phyloP scores from a whole-genome alignment of 2,329 filamentous ascomycete genomes.

The Alternaria sp. region DNA sequence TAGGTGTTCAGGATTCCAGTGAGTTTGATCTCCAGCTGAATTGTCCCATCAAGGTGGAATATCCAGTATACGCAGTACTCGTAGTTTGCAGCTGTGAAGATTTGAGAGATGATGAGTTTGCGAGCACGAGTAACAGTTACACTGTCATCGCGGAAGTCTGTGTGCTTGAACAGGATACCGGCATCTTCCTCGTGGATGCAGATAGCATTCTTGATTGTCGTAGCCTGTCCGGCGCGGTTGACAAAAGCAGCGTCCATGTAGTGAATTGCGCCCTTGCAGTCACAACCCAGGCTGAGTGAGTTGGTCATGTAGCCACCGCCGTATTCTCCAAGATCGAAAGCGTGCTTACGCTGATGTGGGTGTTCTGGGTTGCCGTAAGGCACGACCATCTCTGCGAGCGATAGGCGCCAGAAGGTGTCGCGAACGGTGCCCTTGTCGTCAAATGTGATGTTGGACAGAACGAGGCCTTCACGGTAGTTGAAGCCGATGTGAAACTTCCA shows the following conservation, averaged over 20 bases:
- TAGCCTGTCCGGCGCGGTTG: conserved; percentile 74
- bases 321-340: conserved; percentile 81
- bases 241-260: conserved; percentile 90
- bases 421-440: conserved; percentile 80
- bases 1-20: conserved; percentile 95
- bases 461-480: conserved; percentile 91
- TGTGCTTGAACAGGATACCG: conserved; percentile 93
- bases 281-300: conserved; percentile 75
- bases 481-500: conserved; percentile 94
- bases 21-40: conserved; percentile 88
- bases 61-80: conserved; percentile 91
- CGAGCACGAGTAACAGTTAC: conserved; percentile 84
- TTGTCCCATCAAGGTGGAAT: conserved; percentile 89
- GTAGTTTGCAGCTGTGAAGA: conserved; percentile 96
- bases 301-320: conserved; percentile 86
- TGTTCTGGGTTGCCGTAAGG: conserved; percentile 84
- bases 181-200: conserved; percentile 95
- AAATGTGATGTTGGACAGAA: conserved; percentile 87
- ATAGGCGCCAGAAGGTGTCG: conserved; percentile 86
- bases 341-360: conserved; percentile 81
- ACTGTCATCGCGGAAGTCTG: conserved; percentile 89
- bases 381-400: conserved; percentile 91
- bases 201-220: conserved; percentile 89
- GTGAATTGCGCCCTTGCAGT: conserved; percentile 89
- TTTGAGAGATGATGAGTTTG: conserved; percentile 85